Percentiles rank a stretch among this genome's conserved stretches.
Conservation (phyloP, 805 yeast species). For the Vanderwaltozyma tropicalis region DNA sequence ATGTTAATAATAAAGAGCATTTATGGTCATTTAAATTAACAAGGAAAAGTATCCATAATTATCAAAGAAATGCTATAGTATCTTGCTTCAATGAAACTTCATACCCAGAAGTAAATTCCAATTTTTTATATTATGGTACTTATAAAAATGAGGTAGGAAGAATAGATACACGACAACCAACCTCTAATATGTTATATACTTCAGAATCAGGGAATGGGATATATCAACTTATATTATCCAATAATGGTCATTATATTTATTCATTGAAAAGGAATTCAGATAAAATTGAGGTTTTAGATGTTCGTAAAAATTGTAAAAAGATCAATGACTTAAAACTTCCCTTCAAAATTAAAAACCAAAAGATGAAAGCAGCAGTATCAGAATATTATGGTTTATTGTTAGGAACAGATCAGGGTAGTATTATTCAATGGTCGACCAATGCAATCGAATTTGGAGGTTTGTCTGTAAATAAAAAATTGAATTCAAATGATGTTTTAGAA, state of each 20-base stretch:
- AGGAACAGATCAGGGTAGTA: constrained; percentile 16
- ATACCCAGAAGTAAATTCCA: not conserved
- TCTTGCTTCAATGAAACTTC: constrained; percentile 20
- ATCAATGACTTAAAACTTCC: constrained; percentile 17
- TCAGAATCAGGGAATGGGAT: constrained; percentile 24
- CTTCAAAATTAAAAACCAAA: constrained; percentile 15
- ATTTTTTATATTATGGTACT: constrained; percentile 15
- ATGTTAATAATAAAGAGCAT: constrained; percentile 21
- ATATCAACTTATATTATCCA: constrained; percentile 29
- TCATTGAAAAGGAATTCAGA: constrained; percentile 24
- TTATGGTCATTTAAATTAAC: constrained; percentile 8
- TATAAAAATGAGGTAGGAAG: constrained; percentile 21
- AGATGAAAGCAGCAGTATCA: constrained; percentile 16
- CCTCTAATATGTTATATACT: not conserved
- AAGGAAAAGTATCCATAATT: constrained; percentile 3
- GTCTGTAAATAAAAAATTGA: not conserved
- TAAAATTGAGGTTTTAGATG: constrained; percentile 28
- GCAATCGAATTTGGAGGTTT: constrained; percentile 24
- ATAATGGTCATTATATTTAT: constrained; percentile 30
- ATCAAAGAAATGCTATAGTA: constrained; percentile 16
- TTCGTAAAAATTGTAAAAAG: constrained; percentile 13
- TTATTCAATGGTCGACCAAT: constrained; percentile 18
- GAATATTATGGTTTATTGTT: constrained; percentile 14
- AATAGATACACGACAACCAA: constrained; percentile 15
- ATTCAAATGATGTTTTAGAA: not conserved